Evolutionary conservation across 345 rosid species (phyloP), one percentile per base, ranked within the genome.

Genomic region (Lumnitzera littorea): DNA sequence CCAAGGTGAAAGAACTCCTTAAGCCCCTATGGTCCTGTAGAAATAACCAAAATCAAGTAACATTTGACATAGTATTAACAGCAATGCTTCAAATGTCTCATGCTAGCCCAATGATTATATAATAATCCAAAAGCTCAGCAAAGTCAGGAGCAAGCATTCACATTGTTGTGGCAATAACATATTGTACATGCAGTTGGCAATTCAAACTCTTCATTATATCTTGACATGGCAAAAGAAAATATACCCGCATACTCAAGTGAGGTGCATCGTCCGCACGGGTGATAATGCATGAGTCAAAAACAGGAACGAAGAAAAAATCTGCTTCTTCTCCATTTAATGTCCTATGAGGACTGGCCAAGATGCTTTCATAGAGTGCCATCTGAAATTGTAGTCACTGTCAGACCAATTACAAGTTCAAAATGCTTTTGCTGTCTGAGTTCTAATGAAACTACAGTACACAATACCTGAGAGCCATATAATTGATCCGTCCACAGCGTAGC

Each of bases 311-410:
- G 87, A 89, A 92, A 75, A 74, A 92, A 55, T 92, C 99, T 31
- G 99, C 99, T 69, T 92, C 99, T 49, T 85, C 95, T 7, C 95
- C 97, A 71, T 89, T 92, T 72, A 92, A 74, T 36, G 97, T 92
- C 61, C 96, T 85, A 71, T 84, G 73, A 24, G 80, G 74, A 47
- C 94, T 85, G 25, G 99, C 95, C 73, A 92, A 76, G 60, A 90
- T 69, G 65, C 88, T 92, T 79, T 92, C 99, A 71, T 92, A 92
- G 56, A 92, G 60, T 62, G 99, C 97, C 84, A 90, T 85, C 99
- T 92, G 80, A 66, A 67, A 65, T 52, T 31, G 24, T 65, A 51
- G 27, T 63, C 49, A 50, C 52, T 36, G 43, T 46, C 46, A 63
- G 36, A 55, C 29, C 20, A 49, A 48, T 47, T 36, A 17, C 25